Evolutionary conservation across 805 yeast species (phyloP).

Genomic region (Grigorovia transvaalensis): DNA sequence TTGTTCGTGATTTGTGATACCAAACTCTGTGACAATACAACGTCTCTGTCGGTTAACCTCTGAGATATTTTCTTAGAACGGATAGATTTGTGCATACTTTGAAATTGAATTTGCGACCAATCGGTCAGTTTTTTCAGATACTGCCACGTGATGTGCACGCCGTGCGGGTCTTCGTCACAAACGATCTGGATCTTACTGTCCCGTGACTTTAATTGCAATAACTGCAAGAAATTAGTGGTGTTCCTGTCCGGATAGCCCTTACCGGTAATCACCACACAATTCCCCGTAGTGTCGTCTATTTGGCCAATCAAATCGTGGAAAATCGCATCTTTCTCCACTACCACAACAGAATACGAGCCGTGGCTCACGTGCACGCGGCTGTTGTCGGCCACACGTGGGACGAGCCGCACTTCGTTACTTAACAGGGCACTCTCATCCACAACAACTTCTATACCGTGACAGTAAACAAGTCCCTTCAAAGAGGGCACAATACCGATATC

Average conservation of each 20-base stretch:
- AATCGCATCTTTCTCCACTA: conserved; percentile 42
- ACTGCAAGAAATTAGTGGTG: conserved; percentile 22
- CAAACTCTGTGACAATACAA: background rate
- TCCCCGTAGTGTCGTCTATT: conserved; percentile 2
- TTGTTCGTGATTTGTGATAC: background rate
- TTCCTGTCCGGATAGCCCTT: conserved; percentile 61
- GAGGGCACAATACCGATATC: conserved; percentile 40
- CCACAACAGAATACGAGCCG: background rate
- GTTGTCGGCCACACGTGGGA: background rate
- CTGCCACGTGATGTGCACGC: conserved; percentile 44
- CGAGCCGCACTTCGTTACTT: background rate
- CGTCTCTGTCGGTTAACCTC: background rate
- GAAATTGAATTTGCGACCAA: background rate
- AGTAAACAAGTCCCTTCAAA: conserved; percentile 48
- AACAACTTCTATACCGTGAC: background rate
- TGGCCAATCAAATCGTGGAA: conserved; percentile 27
- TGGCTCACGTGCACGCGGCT: background rate
- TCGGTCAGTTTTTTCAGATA: conserved; percentile 22
- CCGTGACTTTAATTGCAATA: background rate
- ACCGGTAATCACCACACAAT: conserved; percentile 42
- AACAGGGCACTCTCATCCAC: background rate
- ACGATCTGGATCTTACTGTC: conserved; percentile 4
- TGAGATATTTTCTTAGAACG: background rate
- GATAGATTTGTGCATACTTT: background rate
- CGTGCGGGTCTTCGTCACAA: conserved; percentile 57